Evolutionary conservation across 1,284 basidiomycete species (phyloP).

Genomic region (Cryptococcus wingfieldii): DNA sequence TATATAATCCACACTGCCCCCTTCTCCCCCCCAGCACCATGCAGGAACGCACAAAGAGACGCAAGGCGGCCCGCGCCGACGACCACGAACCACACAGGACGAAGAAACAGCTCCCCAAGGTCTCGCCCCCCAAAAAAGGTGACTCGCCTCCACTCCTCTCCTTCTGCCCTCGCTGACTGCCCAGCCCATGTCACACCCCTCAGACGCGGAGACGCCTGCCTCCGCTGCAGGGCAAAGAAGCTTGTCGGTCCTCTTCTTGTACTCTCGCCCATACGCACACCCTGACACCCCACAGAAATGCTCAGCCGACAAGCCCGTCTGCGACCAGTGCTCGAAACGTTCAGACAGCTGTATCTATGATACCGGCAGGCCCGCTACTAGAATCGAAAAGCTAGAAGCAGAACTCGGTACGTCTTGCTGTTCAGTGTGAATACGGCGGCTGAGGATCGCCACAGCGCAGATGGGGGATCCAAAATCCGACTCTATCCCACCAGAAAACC

Average conservation of each 20-base stretch:
- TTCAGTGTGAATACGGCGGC: background rate
- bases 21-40: too few relatives aligned
- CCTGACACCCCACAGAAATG: conserved; percentile 23
- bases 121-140: too few relatives aligned
- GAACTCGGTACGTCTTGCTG: conserved; percentile 6
- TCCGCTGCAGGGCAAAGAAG: conserved; percentile 39
- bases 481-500: background rate
- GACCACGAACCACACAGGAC: too few relatives aligned
- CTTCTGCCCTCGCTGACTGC: too few relatives aligned
- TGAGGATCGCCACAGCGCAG: conserved; percentile 14
- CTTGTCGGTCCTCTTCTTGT: conserved; percentile 15
- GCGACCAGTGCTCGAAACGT: conserved; percentile 19
- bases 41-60: too few relatives aligned
- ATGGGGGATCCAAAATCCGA: conserved; percentile 22
- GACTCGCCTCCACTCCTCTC: too few relatives aligned
- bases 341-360: background rate
- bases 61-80: too few relatives aligned
- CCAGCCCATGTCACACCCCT: conserved; percentile 16
- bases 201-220: conserved; percentile 31
- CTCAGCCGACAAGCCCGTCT: conserved; percentile 27
- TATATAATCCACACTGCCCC: too few relatives aligned
- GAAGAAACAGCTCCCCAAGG: too few relatives aligned
- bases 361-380: conserved; percentile 1
- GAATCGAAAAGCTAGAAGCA: conserved; percentile 2
- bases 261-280: too few relatives aligned